These are phyloP conservation scores for Globisporangium barbulae DNA, from an alignment of 352 stramenopile genomes.

Conservation along the genomic window DNA sequence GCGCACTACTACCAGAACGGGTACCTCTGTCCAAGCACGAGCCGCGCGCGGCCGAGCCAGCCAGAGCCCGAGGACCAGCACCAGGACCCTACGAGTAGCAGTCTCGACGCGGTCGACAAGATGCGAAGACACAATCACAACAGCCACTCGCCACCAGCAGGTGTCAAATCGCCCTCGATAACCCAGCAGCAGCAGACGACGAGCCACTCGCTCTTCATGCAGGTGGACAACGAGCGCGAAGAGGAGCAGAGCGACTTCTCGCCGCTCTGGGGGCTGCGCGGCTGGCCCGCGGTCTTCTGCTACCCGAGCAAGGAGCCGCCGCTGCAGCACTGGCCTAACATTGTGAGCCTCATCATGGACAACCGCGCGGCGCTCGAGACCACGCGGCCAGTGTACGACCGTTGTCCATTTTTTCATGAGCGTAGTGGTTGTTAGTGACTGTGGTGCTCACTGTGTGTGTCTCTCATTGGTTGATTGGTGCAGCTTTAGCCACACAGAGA, in stretches of 20 bases:
- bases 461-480: background rate
- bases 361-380: conserved; percentile 55
- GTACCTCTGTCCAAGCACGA: conserved; percentile 62
- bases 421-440: background rate
- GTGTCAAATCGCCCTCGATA: conserved; percentile 3
- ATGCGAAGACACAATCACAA: conserved; percentile 20
- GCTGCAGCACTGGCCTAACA: conserved; percentile 81
- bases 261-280: conserved; percentile 72
- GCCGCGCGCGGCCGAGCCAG: conserved; percentile 13
- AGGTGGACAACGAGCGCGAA: conserved; percentile 48
- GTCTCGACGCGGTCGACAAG: conserved; percentile 2
- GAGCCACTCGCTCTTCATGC: conserved; percentile 49
- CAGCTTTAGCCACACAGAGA: conserved; percentile 69
- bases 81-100: conserved; percentile 9
- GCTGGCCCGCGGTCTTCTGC: conserved; percentile 80
- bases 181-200: conserved; percentile 8
- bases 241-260: conserved; percentile 77
- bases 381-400: conserved; percentile 48
- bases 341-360: conserved; percentile 87
- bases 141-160: conserved; percentile 15
- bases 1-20: conserved; percentile 74
- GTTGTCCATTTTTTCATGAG: background rate
- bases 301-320: conserved; percentile 62
- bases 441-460: background rate
- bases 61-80: conserved; percentile 14